Evolutionary conservation across 1,284 basidiomycete species (phyloP).

Genomic region (Wolfiporia cocos): DNA sequence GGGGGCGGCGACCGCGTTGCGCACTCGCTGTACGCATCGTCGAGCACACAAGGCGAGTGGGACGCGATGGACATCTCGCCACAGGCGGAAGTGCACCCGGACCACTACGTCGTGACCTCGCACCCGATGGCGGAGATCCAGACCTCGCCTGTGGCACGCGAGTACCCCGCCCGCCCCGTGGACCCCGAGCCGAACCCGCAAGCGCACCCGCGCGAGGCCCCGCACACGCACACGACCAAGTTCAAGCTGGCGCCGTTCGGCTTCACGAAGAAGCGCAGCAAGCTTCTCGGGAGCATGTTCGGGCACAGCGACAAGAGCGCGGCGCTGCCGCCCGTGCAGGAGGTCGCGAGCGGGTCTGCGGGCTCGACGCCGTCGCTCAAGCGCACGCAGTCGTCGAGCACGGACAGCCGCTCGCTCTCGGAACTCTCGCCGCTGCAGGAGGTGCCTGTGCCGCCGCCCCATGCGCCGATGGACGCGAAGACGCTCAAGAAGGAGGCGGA

Average conservation of each 20-base stretch:
- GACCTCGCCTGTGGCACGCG: constrained; percentile 44
- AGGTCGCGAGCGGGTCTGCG: constrained; percentile 45
- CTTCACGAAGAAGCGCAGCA: constrained; percentile 62
- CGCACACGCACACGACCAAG: constrained; percentile 39
- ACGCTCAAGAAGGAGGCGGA: constrained; percentile 90
- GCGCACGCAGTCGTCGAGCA: constrained; percentile 79
- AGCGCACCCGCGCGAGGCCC: constrained; percentile 13
- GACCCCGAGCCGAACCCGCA: constrained; percentile 31
- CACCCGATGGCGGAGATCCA: constrained; percentile 46
- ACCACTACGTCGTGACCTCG: constrained; percentile 28
- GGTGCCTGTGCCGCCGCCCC: constrained; percentile 20
- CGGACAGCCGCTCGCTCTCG: constrained; percentile 58
- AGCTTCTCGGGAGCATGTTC: constrained; percentile 67
- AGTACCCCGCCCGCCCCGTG: constrained; percentile 38
- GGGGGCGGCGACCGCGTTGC: constrained; percentile 17
- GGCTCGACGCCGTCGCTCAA: constrained; percentile 68
- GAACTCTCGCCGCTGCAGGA: constrained; percentile 42
- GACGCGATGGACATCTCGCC: constrained; percentile 58
- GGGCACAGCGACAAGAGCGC: constrained; percentile 64
- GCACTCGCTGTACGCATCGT: constrained; percentile 12
- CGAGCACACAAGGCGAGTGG: constrained; percentile 33
- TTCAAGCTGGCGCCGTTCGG: constrained; percentile 48
- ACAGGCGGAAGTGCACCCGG: constrained; percentile 34
- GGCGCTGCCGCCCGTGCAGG: constrained; percentile 68
- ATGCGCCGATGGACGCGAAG: constrained; percentile 56